phyloP scores from a whole-genome alignment of 192 early-diverging fungal genomes.

The Backusella macrospora region DNA sequence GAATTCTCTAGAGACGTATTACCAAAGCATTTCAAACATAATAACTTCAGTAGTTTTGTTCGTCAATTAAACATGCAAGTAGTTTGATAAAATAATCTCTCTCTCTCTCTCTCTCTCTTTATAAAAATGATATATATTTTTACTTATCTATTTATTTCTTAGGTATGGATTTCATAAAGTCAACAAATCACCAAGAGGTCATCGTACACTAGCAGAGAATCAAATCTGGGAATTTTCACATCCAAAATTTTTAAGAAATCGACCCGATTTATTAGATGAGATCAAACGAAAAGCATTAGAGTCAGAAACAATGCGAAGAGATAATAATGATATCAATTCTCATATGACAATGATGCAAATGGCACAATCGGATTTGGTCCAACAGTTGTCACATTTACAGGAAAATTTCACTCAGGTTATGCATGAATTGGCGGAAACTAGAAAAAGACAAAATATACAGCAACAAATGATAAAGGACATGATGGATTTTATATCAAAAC shows the following conservation, averaged over 20 bases:
- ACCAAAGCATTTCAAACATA: conserved; percentile 93
- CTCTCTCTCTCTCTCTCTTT: not conserved
- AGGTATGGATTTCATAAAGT: conserved; percentile 90
- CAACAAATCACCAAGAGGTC: conserved; percentile 87
- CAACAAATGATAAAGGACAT: conserved; percentile 67
- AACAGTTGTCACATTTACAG: conserved; percentile 75
- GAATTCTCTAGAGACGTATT: conserved; percentile 87
- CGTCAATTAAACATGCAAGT: conserved; percentile 83
- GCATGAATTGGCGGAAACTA: conserved; percentile 72
- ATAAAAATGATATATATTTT: not conserved
- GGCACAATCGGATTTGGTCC: conserved; percentile 71
- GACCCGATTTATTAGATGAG: conserved; percentile 80
- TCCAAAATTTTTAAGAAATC: conserved; percentile 74
- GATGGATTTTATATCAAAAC: conserved; percentile 59
- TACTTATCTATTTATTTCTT: not conserved
- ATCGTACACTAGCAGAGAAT: conserved; percentile 83
- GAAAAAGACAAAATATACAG: conserved; percentile 67
- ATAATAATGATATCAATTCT: conserved; percentile 74
- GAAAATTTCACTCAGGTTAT: conserved; percentile 74
- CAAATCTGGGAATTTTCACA: conserved; percentile 93
- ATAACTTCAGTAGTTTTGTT: conserved; percentile 90
- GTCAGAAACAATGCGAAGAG: conserved; percentile 71
- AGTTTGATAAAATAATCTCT: not conserved
- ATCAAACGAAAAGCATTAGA: conserved; percentile 93
- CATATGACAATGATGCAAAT: conserved; percentile 81